These are phyloP conservation scores for Lactarius evosmus DNA, from an alignment of 768 basidiomycete species.

Conservation along the genomic window DNA sequence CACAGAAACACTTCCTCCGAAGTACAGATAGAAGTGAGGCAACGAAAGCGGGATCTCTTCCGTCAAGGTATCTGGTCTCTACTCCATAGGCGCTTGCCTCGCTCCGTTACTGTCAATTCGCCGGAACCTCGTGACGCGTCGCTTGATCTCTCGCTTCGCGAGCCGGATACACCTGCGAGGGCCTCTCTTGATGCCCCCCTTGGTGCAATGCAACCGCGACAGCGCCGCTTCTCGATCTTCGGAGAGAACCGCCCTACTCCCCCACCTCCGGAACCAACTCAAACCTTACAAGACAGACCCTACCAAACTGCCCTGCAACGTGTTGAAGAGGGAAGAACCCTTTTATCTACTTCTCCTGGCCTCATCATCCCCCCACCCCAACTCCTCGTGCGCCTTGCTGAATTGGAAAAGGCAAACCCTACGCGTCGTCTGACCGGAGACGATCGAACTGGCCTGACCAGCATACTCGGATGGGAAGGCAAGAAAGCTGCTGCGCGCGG, in stretches of 20 bases:
- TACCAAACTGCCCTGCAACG: slow-evolving; percentile 42
- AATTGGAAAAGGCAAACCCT: slow-evolving; percentile 45
- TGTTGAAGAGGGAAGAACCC: slow-evolving; percentile 39
- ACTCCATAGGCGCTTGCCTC: slow-evolving; percentile 38
- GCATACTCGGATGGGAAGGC: slow-evolving; percentile 60
- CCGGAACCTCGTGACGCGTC: slow-evolving; percentile 38
- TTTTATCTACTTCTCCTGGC: slow-evolving; percentile 55
- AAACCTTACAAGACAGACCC: slow-evolving; percentile 29
- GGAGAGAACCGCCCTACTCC: slow-evolving; percentile 17
- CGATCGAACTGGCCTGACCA: slow-evolving; percentile 51
- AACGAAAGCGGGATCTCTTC: slow-evolving; percentile 27
- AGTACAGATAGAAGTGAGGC: slow-evolving; percentile 21
- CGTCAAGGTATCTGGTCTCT: slow-evolving; percentile 38
- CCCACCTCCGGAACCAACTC: neutral
- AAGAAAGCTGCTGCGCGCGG: slow-evolving; percentile 36
- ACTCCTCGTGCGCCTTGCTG: slow-evolving; percentile 49
- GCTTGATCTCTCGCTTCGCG: slow-evolving; percentile 38
- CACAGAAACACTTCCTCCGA: slow-evolving; percentile 27
- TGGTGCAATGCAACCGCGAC: slow-evolving; percentile 19
- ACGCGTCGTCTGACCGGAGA: slow-evolving; percentile 48
- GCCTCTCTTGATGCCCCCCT: slow-evolving; percentile 34
- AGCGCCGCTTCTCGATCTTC: slow-evolving; percentile 27
- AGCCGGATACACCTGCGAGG: slow-evolving; percentile 21
- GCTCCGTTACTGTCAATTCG: slow-evolving; percentile 31
- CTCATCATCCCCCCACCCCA: slow-evolving; percentile 47